Conservation (phyloP, 306 rosid genomes). For the Casuarina cunninghamiana region DNA sequence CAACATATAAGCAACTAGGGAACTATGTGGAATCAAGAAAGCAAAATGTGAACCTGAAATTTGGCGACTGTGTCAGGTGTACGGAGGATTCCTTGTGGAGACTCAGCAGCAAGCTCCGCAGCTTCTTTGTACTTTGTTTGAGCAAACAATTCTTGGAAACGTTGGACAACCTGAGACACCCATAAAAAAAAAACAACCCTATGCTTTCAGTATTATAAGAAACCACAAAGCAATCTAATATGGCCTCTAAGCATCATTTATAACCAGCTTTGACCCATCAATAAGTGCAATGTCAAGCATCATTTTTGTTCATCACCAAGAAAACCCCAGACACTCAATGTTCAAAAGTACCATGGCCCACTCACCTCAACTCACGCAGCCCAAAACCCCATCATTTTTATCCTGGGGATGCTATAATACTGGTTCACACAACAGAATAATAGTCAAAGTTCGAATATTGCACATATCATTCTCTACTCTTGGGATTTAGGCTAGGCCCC, state of each 20-base stretch:
- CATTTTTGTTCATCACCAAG: not conserved
- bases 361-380: not conserved
- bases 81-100: constrained; percentile 98
- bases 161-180: constrained; percentile 86
- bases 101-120: constrained; percentile 99
- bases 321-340: not conserved
- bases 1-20: not conserved
- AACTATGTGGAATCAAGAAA: not conserved
- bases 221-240: constrained; percentile 3
- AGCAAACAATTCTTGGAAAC: constrained; percentile 97
- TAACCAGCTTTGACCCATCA: not conserved
- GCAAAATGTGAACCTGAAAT: constrained; percentile 70
- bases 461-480: not conserved
- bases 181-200: constrained; percentile 16
- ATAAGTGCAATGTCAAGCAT: not conserved
- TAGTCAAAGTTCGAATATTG: not conserved
- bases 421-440: not conserved
- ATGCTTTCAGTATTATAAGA: constrained; percentile 20
- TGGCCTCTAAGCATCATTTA: not conserved
- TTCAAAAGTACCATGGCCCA: not conserved
- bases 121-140: constrained; percentile 99
- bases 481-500: not conserved
- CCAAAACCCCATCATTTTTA: not conserved
- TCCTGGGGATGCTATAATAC: not conserved
- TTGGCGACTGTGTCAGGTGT: constrained; percentile 98